phyloP scores from a whole-genome alignment of 2,329 filamentous ascomycete genomes.

The Arachnopeziza araneosa region DNA sequence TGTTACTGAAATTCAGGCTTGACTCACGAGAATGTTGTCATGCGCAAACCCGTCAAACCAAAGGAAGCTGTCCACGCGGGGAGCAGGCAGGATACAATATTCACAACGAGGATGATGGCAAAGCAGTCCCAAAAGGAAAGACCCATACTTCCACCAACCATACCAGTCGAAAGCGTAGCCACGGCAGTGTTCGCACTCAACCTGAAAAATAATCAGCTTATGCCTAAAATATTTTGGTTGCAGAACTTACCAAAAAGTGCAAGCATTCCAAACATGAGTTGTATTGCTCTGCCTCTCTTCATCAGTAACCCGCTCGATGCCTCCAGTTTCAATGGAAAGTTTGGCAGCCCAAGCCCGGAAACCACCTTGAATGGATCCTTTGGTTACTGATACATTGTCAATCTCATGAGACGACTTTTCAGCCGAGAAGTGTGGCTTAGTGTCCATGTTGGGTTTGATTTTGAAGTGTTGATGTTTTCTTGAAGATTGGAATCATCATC shows the following conservation, averaged over 20 bases:
- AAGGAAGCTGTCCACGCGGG: slow-evolving; percentile 8
- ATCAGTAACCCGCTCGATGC: slow-evolving; percentile 9
- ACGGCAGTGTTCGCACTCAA: slow-evolving; percentile 9
- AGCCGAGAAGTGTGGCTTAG: background rate
- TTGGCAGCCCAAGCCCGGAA: slow-evolving; percentile 2
- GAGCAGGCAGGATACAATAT: slow-evolving; percentile 4
- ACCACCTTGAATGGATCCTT: background rate
- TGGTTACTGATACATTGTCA: background rate
- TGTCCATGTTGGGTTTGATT: slow-evolving; percentile 3
- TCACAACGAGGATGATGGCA: slow-evolving; percentile 10
- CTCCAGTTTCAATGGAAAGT: slow-evolving; percentile 5
- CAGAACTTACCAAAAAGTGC: slow-evolving; percentile 6
- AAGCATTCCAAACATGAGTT: slow-evolving; percentile 9
- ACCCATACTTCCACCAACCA: slow-evolving; percentile 9
- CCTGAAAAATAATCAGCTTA: background rate
- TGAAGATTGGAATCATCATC: slow-evolving; percentile 2
- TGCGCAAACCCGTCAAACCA: slow-evolving; percentile 40
- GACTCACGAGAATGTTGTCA: slow-evolving; percentile 31
- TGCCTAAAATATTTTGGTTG: background rate
- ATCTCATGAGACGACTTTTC: slow-evolving; percentile 1
- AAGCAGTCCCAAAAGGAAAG: slow-evolving; percentile 10
- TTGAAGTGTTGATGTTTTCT: background rate
- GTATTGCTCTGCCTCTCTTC: slow-evolving; percentile 7
- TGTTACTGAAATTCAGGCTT: slow-evolving; percentile 31
- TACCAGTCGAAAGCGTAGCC: slow-evolving; percentile 6